Percentiles rank a stretch among this genome's conserved stretches.
Evolutionary conservation across 2,329 filamentous ascomycete genomes (phyloP).

Genomic region (Colletotrichum sp.): DNA sequence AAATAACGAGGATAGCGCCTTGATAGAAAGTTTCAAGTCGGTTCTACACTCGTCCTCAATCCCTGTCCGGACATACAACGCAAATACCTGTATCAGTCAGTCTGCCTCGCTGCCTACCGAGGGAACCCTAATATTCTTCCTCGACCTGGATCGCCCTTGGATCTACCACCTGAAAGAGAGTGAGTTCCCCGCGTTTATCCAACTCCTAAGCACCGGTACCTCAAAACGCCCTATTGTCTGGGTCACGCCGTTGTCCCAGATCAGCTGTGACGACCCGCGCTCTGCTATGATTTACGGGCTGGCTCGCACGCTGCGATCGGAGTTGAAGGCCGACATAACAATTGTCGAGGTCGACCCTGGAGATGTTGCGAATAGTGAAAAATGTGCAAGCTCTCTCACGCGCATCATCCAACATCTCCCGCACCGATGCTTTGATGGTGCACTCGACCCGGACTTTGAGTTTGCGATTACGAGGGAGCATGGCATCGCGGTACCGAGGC

Average conservation of each 20-base stretch:
- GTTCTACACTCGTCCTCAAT: neutral
- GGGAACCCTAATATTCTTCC: neutral
- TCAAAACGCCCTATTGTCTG: neutral
- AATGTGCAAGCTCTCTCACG: neutral
- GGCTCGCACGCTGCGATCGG: constrained; percentile 25
- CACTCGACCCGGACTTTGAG: neutral
- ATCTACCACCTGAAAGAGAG: neutral
- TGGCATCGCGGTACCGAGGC: neutral
- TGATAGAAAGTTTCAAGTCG: neutral
- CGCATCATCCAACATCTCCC: neutral
- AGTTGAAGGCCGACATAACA: constrained; percentile 28
- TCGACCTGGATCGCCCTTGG: neutral
- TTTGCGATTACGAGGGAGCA: neutral
- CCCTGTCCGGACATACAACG: neutral
- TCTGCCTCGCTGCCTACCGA: neutral
- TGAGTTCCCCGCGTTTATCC: neutral
- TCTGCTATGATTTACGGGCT: neutral
- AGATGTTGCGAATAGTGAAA: neutral
- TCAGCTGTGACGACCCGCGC: neutral
- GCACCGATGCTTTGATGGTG: neutral
- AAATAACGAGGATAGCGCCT: neutral
- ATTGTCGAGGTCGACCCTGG: constrained; percentile 31
- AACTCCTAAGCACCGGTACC: neutral
- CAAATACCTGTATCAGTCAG: neutral
- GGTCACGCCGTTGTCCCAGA: neutral